phyloP scores from a whole-genome alignment of 768 basidiomycete species.

The Psilocybe azurescens region DNA sequence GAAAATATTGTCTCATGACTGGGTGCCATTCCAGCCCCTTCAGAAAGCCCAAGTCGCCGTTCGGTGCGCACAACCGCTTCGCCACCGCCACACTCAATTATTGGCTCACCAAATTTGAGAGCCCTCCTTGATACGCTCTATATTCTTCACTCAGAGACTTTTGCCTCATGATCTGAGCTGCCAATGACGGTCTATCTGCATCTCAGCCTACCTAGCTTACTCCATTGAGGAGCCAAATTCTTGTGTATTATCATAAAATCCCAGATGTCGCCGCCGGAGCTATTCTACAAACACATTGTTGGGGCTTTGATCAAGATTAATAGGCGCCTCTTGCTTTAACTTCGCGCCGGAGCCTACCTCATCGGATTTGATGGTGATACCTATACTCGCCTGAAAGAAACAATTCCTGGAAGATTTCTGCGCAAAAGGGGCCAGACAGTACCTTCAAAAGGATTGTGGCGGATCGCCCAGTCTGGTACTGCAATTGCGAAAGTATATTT shows the following conservation, averaged over 20 bases:
- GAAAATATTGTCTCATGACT: neutral
- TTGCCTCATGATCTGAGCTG: neutral
- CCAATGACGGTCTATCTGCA: neutral
- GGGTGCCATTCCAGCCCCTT: neutral
- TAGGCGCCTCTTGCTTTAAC: conserved; percentile 1
- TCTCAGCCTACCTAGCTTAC: neutral
- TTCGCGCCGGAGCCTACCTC: conserved; percentile 16
- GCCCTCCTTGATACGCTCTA: neutral
- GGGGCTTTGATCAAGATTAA: conserved; percentile 13
- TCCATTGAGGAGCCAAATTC: conserved; percentile 2
- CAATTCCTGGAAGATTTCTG: conserved; percentile 10
- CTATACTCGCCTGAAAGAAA: neutral
- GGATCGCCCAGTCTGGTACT: conserved; percentile 16
- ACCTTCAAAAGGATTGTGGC: conserved; percentile 14
- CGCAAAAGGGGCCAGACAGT: neutral
- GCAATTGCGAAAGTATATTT: conserved; percentile 1
- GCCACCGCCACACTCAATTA: conserved; percentile 4
- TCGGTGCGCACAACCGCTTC: conserved; percentile 9
- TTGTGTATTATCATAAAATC: neutral
- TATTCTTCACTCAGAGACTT: neutral
- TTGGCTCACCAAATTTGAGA: neutral
- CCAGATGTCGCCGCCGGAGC: conserved; percentile 13
- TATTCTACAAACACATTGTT: neutral
- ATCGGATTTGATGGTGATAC: conserved; percentile 11
- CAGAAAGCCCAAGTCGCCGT: conserved; percentile 1